Conservation (phyloP, 2,329 filamentous ascomycete genomes). For the Diaporthe humulicola region DNA sequence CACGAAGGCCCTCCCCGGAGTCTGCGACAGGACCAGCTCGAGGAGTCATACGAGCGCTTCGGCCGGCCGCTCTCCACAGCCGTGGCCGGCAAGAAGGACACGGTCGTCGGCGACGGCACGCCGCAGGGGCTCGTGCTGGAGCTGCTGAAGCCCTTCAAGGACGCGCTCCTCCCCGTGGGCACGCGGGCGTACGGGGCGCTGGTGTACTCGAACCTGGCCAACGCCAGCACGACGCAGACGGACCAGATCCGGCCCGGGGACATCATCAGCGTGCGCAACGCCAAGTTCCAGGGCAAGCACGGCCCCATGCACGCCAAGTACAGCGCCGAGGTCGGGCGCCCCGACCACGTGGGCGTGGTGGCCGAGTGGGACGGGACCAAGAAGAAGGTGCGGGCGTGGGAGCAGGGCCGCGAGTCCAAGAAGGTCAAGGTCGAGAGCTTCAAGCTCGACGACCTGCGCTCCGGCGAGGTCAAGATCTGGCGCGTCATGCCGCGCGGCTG, state of each 20-base stretch:
- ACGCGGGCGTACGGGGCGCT: conserved; percentile 90
- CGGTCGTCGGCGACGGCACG: conserved; percentile 86
- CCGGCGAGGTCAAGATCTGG: conserved; percentile 98
- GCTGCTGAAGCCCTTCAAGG: conserved; percentile 78
- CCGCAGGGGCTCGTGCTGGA: conserved; percentile 83
- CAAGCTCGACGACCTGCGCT: conserved; percentile 90
- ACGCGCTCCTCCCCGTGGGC: conserved; percentile 87
- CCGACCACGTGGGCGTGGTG: conserved; percentile 90
- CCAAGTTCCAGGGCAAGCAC: conserved; percentile 94
- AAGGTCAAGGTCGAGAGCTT: conserved; percentile 97
- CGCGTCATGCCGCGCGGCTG: conserved; percentile 91
- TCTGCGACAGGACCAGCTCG: conserved; percentile 92
- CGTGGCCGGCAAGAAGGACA: conserved; percentile 80
- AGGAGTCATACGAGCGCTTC: conserved; percentile 84
- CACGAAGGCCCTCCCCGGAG: conserved; percentile 87
- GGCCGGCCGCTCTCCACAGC: conserved; percentile 83
- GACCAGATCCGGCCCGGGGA: conserved; percentile 95
- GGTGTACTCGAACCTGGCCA: conserved; percentile 95
- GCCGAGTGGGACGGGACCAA: conserved; percentile 98
- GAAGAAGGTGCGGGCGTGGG: conserved; percentile 96
- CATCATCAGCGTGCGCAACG: conserved; percentile 92
- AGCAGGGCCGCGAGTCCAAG: conserved; percentile 92
- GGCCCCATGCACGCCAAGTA: conserved; percentile 98
- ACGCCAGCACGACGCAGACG: conserved; percentile 88
- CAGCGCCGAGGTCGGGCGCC: conserved; percentile 85